These are phyloP conservation scores for Melaleuca quinquenervia DNA, from an alignment of 345 rosid genomes.

Conservation along the genomic window DNA sequence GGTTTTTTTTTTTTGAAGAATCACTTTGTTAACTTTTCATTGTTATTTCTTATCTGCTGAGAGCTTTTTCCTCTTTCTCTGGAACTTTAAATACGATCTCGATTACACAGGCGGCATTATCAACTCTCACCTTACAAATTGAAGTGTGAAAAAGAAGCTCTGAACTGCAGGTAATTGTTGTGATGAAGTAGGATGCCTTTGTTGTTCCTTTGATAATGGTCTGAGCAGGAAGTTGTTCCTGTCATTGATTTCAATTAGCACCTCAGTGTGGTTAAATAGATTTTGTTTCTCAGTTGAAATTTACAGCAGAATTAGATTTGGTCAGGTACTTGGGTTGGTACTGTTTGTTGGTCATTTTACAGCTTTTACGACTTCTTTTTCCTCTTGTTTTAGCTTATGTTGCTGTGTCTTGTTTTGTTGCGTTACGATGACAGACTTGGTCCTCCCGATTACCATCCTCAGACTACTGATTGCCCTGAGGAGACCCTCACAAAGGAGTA, in stretches of 20 bases:
- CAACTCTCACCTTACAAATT: conserved; percentile 66
- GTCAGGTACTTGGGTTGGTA: neutral
- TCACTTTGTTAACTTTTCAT: neutral
- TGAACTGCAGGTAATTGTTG: conserved; percentile 68
- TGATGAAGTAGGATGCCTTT: neutral
- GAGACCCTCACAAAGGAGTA: conserved; percentile 82
- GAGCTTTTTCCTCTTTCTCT: neutral
- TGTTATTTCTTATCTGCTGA: neutral
- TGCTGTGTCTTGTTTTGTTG: neutral
- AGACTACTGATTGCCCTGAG: conserved; percentile 77
- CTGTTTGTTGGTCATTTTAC: neutral
- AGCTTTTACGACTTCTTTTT: neutral
- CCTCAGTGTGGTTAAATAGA: neutral
- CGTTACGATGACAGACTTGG: conserved; percentile 46
- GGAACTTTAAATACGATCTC: neutral
- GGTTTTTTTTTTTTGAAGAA: neutral
- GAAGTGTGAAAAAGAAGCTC: conserved; percentile 85
- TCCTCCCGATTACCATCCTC: conserved; percentile 95
- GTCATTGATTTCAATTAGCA: neutral
- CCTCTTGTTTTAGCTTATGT: neutral
- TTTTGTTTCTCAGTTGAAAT: neutral
- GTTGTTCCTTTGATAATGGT: neutral
- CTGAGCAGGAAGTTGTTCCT: neutral
- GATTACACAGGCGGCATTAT: conserved; percentile 60
- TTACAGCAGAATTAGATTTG: neutral